Evolutionary conservation across 306 rosid species (phyloP), one percentile per base, ranked within the genome.

Genomic region (Cucurbita ficifolia): DNA sequence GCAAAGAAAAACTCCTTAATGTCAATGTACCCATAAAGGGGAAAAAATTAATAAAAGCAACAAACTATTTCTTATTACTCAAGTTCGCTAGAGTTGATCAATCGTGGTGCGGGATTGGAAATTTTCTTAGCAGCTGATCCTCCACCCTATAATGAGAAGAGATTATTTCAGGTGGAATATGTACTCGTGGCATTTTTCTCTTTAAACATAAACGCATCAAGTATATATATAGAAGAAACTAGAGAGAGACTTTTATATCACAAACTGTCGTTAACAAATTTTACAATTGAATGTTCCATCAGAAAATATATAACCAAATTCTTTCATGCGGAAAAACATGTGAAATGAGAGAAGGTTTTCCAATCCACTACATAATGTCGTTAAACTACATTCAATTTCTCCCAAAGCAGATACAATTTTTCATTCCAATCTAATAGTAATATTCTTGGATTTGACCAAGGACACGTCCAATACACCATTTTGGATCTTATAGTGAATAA

Each of bases 1-100:
- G 22, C 73, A 76, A 65, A 64, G 33, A 50, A 71, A 74, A 61
- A 77, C 69, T 61, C 54, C 33, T 58, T 55, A 53, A 46, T 76
- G 52, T 61, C 46, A 79, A 80, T 35, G 68, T 46, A 52, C 59
- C 45, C 67, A 61, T 36, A 61, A 36, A 61, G 24, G 3, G 19
- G 1, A 6, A 4, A 35, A 62, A 51, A 17, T 3, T 38, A 22
- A 50, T 36, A 2, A 46, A 60, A 58, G 50, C 43, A 78, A 29
- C 43, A 70, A 76, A 70, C 38, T 43, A 56, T 24, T 18, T 61
- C 22, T 76, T 56, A 62, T 81, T 91, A 95, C 99, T 91, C 99
- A 42, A 95, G 99, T 88, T 95, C 99, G 55, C 85, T 85, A 10
- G 99, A 75, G 81, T 88, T 86, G 81, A 95, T 91, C 84, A 95